Conservation (phyloP, 192 early-diverging fungal genomes). For the Coemansia sp. region DNA sequence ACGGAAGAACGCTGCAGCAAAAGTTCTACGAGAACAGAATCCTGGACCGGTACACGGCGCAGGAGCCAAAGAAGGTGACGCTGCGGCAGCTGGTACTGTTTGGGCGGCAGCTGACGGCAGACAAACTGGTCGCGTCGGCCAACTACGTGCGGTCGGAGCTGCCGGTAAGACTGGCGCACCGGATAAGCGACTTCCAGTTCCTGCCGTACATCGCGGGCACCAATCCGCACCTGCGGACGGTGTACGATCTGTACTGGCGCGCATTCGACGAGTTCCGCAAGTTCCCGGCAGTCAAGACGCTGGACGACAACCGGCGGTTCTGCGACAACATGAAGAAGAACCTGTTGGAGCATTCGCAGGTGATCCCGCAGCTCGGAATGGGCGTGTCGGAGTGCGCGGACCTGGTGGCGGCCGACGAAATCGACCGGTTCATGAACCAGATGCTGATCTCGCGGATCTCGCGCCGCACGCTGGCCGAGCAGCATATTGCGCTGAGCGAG, state of each 20-base stretch:
- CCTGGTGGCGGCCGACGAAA: conserved; percentile 63
- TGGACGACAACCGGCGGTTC: conserved; percentile 80
- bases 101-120: conserved; percentile 81
- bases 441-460: conserved; percentile 90
- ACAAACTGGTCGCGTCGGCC: conserved; percentile 79
- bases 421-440: conserved; percentile 86
- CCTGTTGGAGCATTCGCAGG: conserved; percentile 78
- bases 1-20: conserved; percentile 53
- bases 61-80: conserved; percentile 77
- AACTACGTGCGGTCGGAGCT: conserved; percentile 92
- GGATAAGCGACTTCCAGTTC: conserved; percentile 90
- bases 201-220: conserved; percentile 92
- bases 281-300: conserved; percentile 68
- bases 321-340: conserved; percentile 74
- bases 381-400: conserved; percentile 80
- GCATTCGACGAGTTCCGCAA: conserved; percentile 83
- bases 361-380: conserved; percentile 85
- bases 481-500: conserved; percentile 82
- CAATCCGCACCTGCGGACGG: conserved; percentile 82
- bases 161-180: conserved; percentile 85
- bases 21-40: conserved; percentile 93
- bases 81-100: conserved; percentile 89
- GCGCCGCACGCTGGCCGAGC: conserved; percentile 86
- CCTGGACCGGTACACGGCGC: conserved; percentile 80
- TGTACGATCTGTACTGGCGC: conserved; percentile 92